Conservation (phyloP, 352 stramenopile genomes). For the Pythium insidiosum region DNA sequence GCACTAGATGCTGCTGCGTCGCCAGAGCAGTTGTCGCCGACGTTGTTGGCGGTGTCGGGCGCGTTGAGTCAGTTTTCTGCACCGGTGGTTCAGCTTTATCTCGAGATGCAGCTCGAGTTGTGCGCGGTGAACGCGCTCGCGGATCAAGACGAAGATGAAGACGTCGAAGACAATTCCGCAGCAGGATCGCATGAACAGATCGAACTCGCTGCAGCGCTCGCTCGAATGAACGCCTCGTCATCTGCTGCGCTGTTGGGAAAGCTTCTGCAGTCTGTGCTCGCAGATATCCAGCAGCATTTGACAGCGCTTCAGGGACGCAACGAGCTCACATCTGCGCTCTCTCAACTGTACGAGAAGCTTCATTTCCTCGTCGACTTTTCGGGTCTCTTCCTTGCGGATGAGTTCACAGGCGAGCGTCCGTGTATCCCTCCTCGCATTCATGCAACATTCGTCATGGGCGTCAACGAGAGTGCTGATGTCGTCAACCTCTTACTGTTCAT, state of each 20-base stretch:
- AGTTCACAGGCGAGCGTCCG: conserved; percentile 67
- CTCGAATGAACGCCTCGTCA: conserved; percentile 48
- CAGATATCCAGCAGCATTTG: conserved; percentile 33
- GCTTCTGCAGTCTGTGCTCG: conserved; percentile 53
- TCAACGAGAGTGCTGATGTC: conserved; percentile 11
- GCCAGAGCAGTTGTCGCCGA: conserved; percentile 14
- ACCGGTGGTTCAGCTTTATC: conserved; percentile 63
- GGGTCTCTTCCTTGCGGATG: conserved; percentile 70
- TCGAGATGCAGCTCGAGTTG: conserved; percentile 68
- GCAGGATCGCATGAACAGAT: conserved; percentile 58
- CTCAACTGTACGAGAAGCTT: conserved; percentile 67
- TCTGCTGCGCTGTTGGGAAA: conserved; percentile 45
- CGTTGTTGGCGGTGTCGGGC: conserved; percentile 25
- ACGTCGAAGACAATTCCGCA: conserved; percentile 73
- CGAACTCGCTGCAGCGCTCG: conserved; percentile 59
- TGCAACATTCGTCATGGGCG: conserved; percentile 19
- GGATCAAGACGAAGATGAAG: conserved; percentile 76
- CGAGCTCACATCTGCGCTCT: conserved; percentile 45
- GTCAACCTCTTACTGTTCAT: conserved; percentile 60
- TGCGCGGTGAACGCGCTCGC: conserved; percentile 52
- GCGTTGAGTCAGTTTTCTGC: conserved; percentile 49
- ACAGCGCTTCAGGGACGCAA: conserved; percentile 32
- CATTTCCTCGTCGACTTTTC: conserved; percentile 77
- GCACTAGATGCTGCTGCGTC: conserved; percentile 26
- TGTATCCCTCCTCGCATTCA: conserved; percentile 57